Evolutionary conservation across 2,329 filamentous ascomycete species (phyloP).

Genomic region (Aspergillus ochraceoroseus): DNA sequence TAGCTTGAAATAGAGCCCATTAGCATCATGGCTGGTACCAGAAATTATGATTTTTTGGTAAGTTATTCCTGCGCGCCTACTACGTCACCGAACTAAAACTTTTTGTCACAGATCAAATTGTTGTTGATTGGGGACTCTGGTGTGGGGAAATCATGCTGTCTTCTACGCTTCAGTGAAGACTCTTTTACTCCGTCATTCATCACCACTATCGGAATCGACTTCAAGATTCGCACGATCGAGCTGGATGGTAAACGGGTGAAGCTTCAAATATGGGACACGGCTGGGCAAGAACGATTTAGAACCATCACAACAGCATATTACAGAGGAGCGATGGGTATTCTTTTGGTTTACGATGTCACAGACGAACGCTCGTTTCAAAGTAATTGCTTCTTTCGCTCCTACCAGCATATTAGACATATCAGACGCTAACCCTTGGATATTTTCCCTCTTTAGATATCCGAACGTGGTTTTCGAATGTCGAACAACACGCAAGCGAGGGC

Average conservation of each 20-base stretch:
- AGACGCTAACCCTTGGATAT: conserved; percentile 16
- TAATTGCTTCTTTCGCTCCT: conserved; percentile 47
- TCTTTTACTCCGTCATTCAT: conserved; percentile 97
- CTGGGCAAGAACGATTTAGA: conserved; percentile 94
- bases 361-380: conserved; percentile 94
- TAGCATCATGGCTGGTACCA: conserved; percentile 77
- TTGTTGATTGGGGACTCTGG: conserved; percentile 94
- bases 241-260: conserved; percentile 98
- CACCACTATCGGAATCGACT: conserved; percentile 98
- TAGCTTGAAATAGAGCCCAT: conserved; percentile 1
- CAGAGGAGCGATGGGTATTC: conserved; percentile 94
- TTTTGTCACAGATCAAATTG: conserved; percentile 72
- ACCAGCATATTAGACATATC: conserved; percentile 3
- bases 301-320: conserved; percentile 99
- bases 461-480: conserved; percentile 98
- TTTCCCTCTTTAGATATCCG: conserved; percentile 79
- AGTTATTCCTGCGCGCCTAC: conserved; percentile 30
- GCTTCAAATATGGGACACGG: conserved; percentile 99
- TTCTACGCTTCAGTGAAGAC: conserved; percentile 94
- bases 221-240: conserved; percentile 99
- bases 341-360: conserved; percentile 97
- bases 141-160: conserved; percentile 94
- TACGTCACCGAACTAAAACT: conserved; percentile 19
- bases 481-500: conserved; percentile 95
- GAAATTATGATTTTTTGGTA: conserved; percentile 99